Conservation (phyloP, 371 early-diverging fungal genomes). For the Capniomyces stellatus region DNA sequence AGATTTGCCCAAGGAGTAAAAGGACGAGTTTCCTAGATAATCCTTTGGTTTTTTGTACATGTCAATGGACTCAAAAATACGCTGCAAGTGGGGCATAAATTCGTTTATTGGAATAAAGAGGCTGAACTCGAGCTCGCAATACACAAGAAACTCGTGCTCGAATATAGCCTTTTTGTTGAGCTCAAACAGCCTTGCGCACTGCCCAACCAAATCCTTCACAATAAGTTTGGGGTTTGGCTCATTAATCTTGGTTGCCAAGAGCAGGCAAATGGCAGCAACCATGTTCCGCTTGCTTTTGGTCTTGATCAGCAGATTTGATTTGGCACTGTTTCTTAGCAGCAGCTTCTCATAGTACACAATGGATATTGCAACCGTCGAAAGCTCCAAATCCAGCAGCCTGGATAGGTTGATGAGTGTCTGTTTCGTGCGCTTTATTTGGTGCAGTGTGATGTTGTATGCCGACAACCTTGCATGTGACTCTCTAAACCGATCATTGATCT, state of each 20-base stretch:
- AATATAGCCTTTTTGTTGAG: constrained; percentile 58
- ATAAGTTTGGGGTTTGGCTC: neutral
- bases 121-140: constrained; percentile 67
- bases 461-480: constrained; percentile 32
- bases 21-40: neutral
- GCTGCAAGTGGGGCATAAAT: constrained; percentile 72
- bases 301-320: constrained; percentile 16
- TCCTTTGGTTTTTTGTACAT: neutral
- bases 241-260: constrained; percentile 5
- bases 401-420: constrained; percentile 28
- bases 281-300: neutral
- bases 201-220: neutral
- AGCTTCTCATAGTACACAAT: constrained; percentile 90
- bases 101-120: constrained; percentile 60
- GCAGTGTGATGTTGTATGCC: constrained; percentile 32
- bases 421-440: constrained; percentile 39
- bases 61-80: constrained; percentile 33
- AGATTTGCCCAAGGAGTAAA: neutral
- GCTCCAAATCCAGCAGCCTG: constrained; percentile 46
- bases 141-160: constrained; percentile 72
- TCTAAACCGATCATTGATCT: constrained; percentile 38
- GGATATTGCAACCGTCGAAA: constrained; percentile 73
- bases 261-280: constrained; percentile 8
- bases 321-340: constrained; percentile 29
- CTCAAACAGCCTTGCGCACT: constrained; percentile 31